Evolutionary conservation across 129 eudicot genomes (phyloP).

Genomic region (Tagetes patula): DNA sequence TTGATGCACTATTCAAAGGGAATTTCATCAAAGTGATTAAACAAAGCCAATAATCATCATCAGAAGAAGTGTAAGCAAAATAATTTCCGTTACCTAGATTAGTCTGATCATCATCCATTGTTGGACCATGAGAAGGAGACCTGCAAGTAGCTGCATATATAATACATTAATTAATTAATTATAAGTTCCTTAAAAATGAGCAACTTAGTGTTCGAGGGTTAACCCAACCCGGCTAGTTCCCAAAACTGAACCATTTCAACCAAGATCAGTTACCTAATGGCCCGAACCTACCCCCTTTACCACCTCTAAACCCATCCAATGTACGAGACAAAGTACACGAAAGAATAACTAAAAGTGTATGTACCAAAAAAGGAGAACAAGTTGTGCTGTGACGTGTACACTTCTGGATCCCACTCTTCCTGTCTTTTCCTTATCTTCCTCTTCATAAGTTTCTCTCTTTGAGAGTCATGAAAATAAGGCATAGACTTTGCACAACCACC

Average conservation of each 20-base stretch:
- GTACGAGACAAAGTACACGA: neutral
- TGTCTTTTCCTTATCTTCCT: constrained; percentile 61
- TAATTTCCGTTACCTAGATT: constrained; percentile 40
- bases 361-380: constrained; percentile 78
- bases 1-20: neutral
- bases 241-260: neutral
- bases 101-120: constrained; percentile 36
- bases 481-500: constrained; percentile 46
- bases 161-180: neutral
- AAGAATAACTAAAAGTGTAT: neutral
- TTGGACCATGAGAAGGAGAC: constrained; percentile 33
- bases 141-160: constrained; percentile 51
- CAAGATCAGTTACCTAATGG: neutral
- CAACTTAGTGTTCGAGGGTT: neutral
- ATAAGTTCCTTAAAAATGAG: neutral
- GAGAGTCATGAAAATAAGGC: constrained; percentile 41
- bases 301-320: neutral
- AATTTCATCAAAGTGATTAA: constrained; percentile 1
- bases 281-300: neutral
- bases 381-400: constrained; percentile 56
- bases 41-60: neutral
- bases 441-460: constrained; percentile 44
- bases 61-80: neutral
- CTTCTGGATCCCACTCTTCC: constrained; percentile 50
- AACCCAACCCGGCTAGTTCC: neutral